Evolutionary conservation across 2,329 filamentous ascomycete species (phyloP), one percentile per base, ranked within the genome.

Genomic region (Exophiala aquamarina): DNA sequence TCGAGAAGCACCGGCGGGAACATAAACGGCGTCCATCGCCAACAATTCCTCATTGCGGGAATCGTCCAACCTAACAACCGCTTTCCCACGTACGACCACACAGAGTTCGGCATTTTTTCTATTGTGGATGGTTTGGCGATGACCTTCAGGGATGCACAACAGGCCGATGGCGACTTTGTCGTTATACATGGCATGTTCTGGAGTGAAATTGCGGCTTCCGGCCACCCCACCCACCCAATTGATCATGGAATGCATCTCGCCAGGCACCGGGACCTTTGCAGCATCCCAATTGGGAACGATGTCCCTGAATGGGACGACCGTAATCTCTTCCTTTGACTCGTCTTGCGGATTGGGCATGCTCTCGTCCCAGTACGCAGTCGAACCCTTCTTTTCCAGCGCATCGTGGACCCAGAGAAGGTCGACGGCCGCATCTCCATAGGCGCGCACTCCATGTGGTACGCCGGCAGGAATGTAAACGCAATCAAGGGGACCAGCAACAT

Each of bases 401-500:
- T 47, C 44, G 26, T 47, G 44, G n/a, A 47, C 7, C 44, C 44
- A 47, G 1, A 47, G 33, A 15, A 47, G 23, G 10, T 47, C 44
- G 6, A 31, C 23, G n/a, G 32, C 35, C 17, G 39, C 44, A 5
- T 4, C 15, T 8, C 44, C 44, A 8, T 7, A 11, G 15, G 32
- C 34, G 2, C 44, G n/a, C 3, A 47, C 44, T 4, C 44, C 44
- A 11, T 47, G 44, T 11, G 44, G 36, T 4, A 41, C 35, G 13
- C 35, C 44, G n/a, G 34, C 15, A 13, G 44, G 44, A 19, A 41
- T 47, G n/a, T 47, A 47, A 3, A 47, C 21, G 11, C 44, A 47
- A 36, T 47, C 44, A 14, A 47, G 10, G 2, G 44, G 36, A 3
- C 36, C 36, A 15, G 44, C 44, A 4, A 7, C n/a, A 26, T 47